Evolutionary conservation across 1,284 basidiomycete genomes (phyloP).

Genomic region (Entoloma clypeatum): DNA sequence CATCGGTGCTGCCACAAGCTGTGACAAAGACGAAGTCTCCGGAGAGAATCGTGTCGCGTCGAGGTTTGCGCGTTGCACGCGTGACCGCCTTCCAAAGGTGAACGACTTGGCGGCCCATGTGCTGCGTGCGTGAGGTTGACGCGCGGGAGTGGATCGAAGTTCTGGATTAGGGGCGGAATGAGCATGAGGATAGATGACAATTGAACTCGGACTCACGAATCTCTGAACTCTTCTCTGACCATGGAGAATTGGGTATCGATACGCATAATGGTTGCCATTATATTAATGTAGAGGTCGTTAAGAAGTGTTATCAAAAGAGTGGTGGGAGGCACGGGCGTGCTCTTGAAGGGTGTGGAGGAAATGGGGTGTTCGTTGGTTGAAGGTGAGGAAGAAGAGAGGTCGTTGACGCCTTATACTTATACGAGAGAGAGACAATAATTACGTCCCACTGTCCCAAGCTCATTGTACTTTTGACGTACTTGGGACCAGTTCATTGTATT

Average conservation of each 20-base stretch:
- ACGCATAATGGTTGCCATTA: slow-evolving; percentile 10
- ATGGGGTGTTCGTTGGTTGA: slow-evolving; percentile 4
- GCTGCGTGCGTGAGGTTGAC: slow-evolving; percentile 41
- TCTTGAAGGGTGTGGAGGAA: slow-evolving; percentile 6
- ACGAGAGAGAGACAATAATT: too few species aligned
- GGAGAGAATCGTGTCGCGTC: slow-evolving; percentile 50
- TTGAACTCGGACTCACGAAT: slow-evolving; percentile 4
- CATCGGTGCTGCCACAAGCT: slow-evolving; percentile 44
- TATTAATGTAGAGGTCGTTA: background rate
- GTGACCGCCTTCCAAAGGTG: slow-evolving; percentile 61
- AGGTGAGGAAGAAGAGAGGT: background rate
- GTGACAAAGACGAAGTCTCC: slow-evolving; percentile 61
- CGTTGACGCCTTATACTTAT: too few species aligned
- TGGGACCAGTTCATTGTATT: too few species aligned
- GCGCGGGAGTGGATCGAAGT: slow-evolving; percentile 10
- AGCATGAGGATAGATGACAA: background rate
- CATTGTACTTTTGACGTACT: too few species aligned
- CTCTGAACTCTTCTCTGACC: slow-evolving; percentile 7
- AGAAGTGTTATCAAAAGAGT: background rate
- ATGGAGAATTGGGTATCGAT: slow-evolving; percentile 8
- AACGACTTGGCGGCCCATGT: slow-evolving; percentile 54
- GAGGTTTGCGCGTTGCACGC: slow-evolving; percentile 44
- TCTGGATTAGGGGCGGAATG: background rate
- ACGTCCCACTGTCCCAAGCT: too few species aligned
- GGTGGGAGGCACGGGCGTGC: background rate